Evolutionary conservation across 163 green algal genomes (phyloP).

Genomic region (Coccomyxa subellipsoidea): DNA sequence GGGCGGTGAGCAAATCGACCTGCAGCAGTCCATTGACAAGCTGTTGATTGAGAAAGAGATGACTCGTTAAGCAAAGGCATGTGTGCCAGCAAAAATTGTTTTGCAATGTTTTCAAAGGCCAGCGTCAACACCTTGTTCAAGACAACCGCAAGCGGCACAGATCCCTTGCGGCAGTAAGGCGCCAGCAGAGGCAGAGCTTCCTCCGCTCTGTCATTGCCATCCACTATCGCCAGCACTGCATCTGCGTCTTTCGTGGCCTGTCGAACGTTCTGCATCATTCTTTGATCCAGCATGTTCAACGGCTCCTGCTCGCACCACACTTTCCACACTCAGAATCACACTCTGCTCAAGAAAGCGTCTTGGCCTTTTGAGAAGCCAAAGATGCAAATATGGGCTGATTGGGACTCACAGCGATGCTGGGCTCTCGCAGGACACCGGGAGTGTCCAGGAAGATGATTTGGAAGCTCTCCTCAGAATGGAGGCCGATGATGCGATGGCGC

Average conservation of each 20-base stretch:
- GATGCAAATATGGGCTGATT: too few relatives aligned
- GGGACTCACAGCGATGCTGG: background rate
- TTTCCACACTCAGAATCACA: background rate
- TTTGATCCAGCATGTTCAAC: conserved; percentile 81
- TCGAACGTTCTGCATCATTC: conserved; percentile 89
- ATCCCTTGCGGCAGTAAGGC: conserved; percentile 23
- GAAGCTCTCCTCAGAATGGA: conserved; percentile 65
- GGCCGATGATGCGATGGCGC: conserved; percentile 86
- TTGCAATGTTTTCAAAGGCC: background rate
- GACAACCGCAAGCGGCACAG: background rate
- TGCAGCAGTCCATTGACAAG: too few relatives aligned
- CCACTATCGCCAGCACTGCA: conserved; percentile 83
- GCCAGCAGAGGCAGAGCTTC: conserved; percentile 72
- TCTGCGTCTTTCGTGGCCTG: conserved; percentile 71
- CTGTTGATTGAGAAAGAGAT: too few relatives aligned
- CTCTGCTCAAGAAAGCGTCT: too few relatives aligned
- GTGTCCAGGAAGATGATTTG: conserved; percentile 93
- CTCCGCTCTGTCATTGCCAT: conserved; percentile 49
- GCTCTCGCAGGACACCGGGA: conserved; percentile 63
- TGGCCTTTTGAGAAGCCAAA: too few relatives aligned
- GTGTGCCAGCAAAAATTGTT: too few relatives aligned
- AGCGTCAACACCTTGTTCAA: conserved; percentile 6
- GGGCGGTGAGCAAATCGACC: conserved; percentile 55
- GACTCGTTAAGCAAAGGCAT: too few relatives aligned
- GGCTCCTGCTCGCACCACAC: conserved; percentile 23